Evolutionary conservation across 352 stramenopile genomes (phyloP).

Genomic region (Globisporangium apiculatum): DNA sequence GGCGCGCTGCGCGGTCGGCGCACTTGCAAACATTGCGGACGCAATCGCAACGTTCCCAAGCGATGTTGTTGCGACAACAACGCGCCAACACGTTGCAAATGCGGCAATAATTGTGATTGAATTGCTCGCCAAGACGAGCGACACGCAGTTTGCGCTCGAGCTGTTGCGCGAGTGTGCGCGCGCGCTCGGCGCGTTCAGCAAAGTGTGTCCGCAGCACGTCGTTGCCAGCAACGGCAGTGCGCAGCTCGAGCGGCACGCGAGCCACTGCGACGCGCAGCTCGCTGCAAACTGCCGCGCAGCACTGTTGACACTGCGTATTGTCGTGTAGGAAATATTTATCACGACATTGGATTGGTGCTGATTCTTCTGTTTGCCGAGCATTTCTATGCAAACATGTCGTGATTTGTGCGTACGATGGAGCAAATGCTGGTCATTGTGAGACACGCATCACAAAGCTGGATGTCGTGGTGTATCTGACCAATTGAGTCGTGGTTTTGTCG

Average conservation of each 20-base stretch:
- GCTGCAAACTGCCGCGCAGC: conserved; percentile 45
- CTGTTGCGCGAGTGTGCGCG: conserved; percentile 66
- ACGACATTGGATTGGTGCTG: background rate
- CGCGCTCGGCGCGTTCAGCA: conserved; percentile 43
- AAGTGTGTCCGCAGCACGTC: conserved; percentile 33
- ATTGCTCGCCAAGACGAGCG: conserved; percentile 38
- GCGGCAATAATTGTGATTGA: conserved; percentile 35
- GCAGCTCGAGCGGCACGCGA: conserved; percentile 43
- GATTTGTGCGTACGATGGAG: no score
- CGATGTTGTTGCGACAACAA: conserved; percentile 22
- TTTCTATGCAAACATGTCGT: no score
- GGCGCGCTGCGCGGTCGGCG: conserved; percentile 58
- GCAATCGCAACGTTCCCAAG: conserved; percentile 44
- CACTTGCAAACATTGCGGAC: conserved; percentile 56
- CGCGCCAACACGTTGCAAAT: conserved; percentile 41
- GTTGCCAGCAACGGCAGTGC: conserved; percentile 13
- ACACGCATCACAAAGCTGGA: no score
- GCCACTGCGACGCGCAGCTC: conserved; percentile 60
- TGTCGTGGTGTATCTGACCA: no score
- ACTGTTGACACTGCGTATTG: conserved; percentile 16
- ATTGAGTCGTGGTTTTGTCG: no score
- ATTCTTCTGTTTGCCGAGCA: no score
- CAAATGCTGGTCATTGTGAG: no score
- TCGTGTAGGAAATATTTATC: background rate
- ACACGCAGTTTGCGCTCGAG: conserved; percentile 57